Base-by-base conservation (phyloP, 2,329 filamentous ascomycete genomes). In the Beauveria varroae region DNA sequence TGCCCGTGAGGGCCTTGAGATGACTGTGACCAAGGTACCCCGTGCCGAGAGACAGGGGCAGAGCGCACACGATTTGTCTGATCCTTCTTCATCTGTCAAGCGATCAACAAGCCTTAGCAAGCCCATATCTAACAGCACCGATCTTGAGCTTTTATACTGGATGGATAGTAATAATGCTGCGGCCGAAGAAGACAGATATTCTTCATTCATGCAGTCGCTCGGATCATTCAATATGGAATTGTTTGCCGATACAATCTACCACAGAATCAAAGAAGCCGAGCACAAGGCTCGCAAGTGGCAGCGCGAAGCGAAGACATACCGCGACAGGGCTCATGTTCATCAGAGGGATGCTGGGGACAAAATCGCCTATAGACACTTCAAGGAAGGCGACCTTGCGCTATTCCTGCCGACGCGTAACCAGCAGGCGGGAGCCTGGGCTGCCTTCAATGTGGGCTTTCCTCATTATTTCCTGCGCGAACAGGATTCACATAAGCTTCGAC, bases 401-500 rank as follows among this genome's bases (percentile, higher is more conserved):
- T 99, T 99, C 77, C 77, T 99, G 46, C 95, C 95, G 0, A 99
- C 95, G 0, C 84, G 93, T 41, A 98, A 97, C 71, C 93, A 98
- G 74, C 90, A 90, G 43, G 95, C 92, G 5, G 89, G 93, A 18
- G 93, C 95, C 0, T 99, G 95, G 95, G 95, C 95, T 5, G 95
- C 95, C 0, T 99, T 99, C 81, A 99, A 99, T 69, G 90, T 99
- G 37, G 93, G 93, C 1, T 96, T 93, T 63, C 95, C 95, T 9
- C 95, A 99, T 73, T 98, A 95, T 76, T 99, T 99, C 77, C 81
- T 99, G 3, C 89, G 92, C 41, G 95, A 99, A 73, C 90, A 96
- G 72, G 93, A 98, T 68, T 83, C 82, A 1, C 96, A 99, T 74
- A 88, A 91, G 63, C 79, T 99, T 6, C 86, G 88, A 34, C 87